Evolutionary conservation across 83 land plant genomes (phyloP).

Genomic region (Diphasiastrum complanatum): DNA sequence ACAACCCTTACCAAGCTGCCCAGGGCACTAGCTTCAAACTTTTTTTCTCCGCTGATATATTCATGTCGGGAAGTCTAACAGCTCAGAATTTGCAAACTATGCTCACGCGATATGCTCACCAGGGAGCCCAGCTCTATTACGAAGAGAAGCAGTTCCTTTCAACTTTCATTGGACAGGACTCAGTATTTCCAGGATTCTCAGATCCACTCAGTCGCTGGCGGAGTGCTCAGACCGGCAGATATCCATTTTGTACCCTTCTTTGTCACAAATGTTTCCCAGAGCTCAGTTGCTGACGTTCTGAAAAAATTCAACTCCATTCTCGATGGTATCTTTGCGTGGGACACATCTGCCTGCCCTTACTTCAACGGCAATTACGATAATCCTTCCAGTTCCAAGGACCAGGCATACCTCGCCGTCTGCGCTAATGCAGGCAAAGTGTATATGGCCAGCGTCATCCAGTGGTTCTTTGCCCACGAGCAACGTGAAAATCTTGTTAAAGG

Average conservation of each 20-base stretch:
- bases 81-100: neutral
- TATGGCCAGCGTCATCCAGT: conserved; percentile 29
- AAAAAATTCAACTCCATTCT: conserved; percentile 10
- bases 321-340: conserved; percentile 26
- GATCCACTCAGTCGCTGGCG: conserved; percentile 17
- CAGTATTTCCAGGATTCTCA: conserved; percentile 11
- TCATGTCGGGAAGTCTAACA: conserved; percentile 6
- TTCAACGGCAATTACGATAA: conserved; percentile 1
- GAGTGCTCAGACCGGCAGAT: conserved; percentile 2
- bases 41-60: conserved; percentile 18
- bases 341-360: conserved; percentile 31
- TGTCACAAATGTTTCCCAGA: conserved; percentile 10
- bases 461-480: conserved; percentile 15
- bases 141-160: conserved; percentile 10
- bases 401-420: conserved; percentile 13
- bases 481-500: conserved; percentile 22
- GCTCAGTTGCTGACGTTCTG: neutral
- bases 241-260: conserved; percentile 25
- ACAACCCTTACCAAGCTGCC: conserved; percentile 3
- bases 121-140: neutral
- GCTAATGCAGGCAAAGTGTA: conserved; percentile 5
- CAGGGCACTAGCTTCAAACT: conserved; percentile 6
- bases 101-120: conserved; percentile 8
- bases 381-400: neutral
- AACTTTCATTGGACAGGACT: conserved; percentile 7